phyloP scores from a whole-genome alignment of 2,329 filamentous ascomycete genomes.

The Hymenoscyphus fraxineus region DNA sequence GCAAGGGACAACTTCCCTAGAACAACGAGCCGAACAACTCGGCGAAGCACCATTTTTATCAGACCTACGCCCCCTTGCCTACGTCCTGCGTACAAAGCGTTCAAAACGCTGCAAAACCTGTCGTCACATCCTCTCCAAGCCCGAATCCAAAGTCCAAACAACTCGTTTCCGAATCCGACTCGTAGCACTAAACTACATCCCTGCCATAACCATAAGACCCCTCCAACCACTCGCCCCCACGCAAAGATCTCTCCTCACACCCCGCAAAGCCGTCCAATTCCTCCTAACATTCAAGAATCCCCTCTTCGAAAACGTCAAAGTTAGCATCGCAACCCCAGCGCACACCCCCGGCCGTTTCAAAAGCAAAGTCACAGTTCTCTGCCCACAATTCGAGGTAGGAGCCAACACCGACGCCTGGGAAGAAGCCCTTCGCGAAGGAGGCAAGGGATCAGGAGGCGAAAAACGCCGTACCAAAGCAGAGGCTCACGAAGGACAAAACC shows the following conservation, averaged over 20 bases:
- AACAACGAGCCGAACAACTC: constrained; percentile 52
- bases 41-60: constrained; percentile 54
- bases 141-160: constrained; percentile 83
- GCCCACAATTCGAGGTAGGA: constrained; percentile 89
- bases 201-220: constrained; percentile 70
- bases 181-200: constrained; percentile 84
- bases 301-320: constrained; percentile 83
- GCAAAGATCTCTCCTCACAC: constrained; percentile 33
- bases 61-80: constrained; percentile 76
- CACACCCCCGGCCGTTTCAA: constrained; percentile 72
- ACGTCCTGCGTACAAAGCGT: constrained; percentile 83
- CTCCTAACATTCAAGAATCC: constrained; percentile 90
- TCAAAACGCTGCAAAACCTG: constrained; percentile 91
- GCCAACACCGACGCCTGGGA: constrained; percentile 94
- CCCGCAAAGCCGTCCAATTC: constrained; percentile 63
- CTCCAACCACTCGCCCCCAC: constrained; percentile 40
- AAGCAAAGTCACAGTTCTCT: constrained; percentile 84
- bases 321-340: constrained; percentile 81
- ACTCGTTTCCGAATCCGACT: constrained; percentile 91
- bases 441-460: constrained; percentile 40
- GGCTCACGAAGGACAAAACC: constrained; percentile 41
- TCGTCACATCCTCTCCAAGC: constrained; percentile 91
- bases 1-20: constrained; percentile 55
- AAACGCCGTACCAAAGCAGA: constrained; percentile 36
- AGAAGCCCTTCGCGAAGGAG: constrained; percentile 61